Percentiles rank a stretch among this genome's conserved stretches.
Evolutionary conservation across 2,329 filamentous ascomycete genomes (phyloP).

Genomic region (Calonectria leucothoes): DNA sequence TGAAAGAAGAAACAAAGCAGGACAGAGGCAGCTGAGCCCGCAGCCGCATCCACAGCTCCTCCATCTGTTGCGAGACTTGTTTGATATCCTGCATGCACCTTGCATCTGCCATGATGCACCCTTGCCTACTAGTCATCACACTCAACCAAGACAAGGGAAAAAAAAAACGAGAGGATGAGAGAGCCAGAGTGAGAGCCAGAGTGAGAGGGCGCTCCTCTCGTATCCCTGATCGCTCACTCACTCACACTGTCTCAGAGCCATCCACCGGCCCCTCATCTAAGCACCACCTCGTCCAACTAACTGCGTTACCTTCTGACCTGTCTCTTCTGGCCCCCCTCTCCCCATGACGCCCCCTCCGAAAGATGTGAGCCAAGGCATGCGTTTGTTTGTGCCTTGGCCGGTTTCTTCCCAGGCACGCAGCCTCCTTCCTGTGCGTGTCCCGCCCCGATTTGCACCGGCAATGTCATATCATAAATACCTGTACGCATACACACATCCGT

Average conservation of each 20-base stretch:
- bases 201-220: not conserved
- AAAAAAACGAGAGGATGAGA: not conserved
- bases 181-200: too few relatives aligned
- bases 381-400: not conserved
- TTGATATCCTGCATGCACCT: not conserved
- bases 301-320: not conserved
- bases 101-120: not conserved
- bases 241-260: constrained; percentile 15
- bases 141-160: constrained; percentile 2
- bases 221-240: constrained; percentile 5
- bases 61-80: constrained; percentile 6
- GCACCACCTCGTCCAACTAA: not conserved
- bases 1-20: constrained; percentile 7
- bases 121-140: constrained; percentile 9
- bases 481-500: too few relatives aligned
- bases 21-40: not conserved
- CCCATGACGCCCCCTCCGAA: not conserved
- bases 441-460: not conserved
- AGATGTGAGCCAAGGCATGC: not conserved
- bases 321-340: too few relatives aligned
- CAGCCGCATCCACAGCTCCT: not conserved
- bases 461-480: constrained; percentile 5
- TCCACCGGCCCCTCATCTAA: not conserved
- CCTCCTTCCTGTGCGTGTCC: not conserved
- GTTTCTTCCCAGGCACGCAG: not conserved